Percentiles rank a stretch among this genome's conserved stretches.
Conservation (phyloP, 2,329 filamentous ascomycete species). For the Arthrobotrys entomopaga region DNA sequence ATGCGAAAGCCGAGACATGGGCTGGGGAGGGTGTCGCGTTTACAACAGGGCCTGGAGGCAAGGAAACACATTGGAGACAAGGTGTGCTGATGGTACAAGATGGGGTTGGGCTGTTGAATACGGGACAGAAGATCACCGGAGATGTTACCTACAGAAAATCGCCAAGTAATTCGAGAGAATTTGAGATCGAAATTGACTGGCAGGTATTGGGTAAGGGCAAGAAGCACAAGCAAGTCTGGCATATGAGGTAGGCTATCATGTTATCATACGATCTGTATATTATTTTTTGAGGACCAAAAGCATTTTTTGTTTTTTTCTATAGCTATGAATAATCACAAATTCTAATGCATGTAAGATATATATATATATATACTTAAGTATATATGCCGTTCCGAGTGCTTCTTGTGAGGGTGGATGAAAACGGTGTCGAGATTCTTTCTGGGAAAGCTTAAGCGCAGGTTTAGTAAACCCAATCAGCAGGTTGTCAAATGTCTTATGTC, state of each 20-base stretch:
- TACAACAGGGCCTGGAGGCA: conserved; percentile 80
- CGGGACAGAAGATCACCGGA: conserved; percentile 72
- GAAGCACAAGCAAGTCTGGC: conserved; percentile 66
- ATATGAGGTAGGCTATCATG: conserved; percentile 19
- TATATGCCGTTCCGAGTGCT: too few species aligned
- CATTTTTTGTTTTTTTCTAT: too few species aligned
- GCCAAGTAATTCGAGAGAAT: conserved; percentile 74
- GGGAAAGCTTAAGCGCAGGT: conserved; percentile 12
- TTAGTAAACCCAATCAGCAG: conserved; percentile 24
- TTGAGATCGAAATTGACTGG: conserved; percentile 75
- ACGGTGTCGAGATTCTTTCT: conserved; percentile 17
- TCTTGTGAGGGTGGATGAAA: neutral
- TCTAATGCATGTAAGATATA: neutral
- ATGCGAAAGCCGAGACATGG: conserved; percentile 71
- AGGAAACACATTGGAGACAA: conserved; percentile 90
- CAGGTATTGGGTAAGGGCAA: conserved; percentile 63
- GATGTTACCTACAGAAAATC: conserved; percentile 76
- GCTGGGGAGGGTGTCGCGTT: conserved; percentile 77
- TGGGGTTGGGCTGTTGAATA: conserved; percentile 65
- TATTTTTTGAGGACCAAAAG: too few species aligned
- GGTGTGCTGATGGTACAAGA: conserved; percentile 77
- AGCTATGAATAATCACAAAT: too few species aligned
- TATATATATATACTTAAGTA: too few species aligned
- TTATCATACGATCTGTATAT: too few species aligned
- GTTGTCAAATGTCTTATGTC: conserved; percentile 33